Evolutionary conservation across 148 eudicot species (phyloP).

Genomic region (Rhododendron kiyosumense): DNA sequence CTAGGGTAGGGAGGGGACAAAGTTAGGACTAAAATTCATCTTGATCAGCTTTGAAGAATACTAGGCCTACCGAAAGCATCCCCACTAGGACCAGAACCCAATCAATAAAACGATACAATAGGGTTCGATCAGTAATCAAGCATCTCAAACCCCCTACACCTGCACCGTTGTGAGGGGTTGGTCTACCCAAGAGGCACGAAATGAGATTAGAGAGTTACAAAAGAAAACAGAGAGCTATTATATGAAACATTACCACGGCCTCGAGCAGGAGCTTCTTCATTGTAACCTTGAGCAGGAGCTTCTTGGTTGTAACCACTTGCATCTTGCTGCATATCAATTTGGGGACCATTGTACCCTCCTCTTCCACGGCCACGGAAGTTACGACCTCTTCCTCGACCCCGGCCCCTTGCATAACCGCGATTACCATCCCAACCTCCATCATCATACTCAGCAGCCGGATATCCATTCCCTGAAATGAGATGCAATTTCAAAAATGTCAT

Average conservation of each 20-base stretch:
- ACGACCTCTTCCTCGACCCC: constrained; percentile 85
- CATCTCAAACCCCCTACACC: not conserved
- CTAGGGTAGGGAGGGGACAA: no score
- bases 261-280: constrained; percentile 32
- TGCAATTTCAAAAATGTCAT: not conserved
- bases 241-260: constrained; percentile 42
- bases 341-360: constrained; percentile 61
- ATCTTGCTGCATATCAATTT: constrained; percentile 43
- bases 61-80: not conserved
- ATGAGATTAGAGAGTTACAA: not conserved
- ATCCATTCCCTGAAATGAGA: constrained; percentile 60
- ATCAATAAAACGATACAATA: not conserved
- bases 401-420: constrained; percentile 64
- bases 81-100: not conserved
- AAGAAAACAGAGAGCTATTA: not conserved
- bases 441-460: constrained; percentile 50
- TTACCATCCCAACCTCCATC: constrained; percentile 84
- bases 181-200: not conserved
- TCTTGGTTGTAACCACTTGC: constrained; percentile 58
- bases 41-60: not conserved
- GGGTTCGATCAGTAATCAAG: not conserved
- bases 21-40: not conserved
- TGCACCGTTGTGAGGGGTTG: not conserved
- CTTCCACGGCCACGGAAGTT: constrained; percentile 65
- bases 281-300: constrained; percentile 41